Percentiles rank a stretch among this genome's conserved stretches.
Evolutionary conservation across 1,284 basidiomycete genomes (phyloP).

Genomic region (Afroboletus lepidellus): DNA sequence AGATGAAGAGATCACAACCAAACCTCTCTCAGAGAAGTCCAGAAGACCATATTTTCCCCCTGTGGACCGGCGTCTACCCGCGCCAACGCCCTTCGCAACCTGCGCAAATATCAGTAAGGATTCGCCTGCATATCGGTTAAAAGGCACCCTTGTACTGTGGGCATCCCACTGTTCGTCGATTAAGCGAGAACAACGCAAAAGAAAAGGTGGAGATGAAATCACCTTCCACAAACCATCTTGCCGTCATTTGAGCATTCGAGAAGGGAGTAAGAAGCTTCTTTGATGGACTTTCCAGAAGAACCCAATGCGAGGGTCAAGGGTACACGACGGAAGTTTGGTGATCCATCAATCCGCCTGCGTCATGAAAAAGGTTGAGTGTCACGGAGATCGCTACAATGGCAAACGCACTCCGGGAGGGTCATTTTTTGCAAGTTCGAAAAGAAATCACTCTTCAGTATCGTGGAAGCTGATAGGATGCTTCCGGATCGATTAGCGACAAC

Average conservation of each 20-base stretch:
- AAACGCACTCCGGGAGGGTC: conserved; percentile 82
- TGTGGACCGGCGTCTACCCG: conserved; percentile 79
- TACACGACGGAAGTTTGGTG: conserved; percentile 87
- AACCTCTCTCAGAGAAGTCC: conserved; percentile 91
- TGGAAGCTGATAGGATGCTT: conserved; percentile 85
- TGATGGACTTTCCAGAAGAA: conserved; percentile 34
- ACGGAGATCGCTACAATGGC: neutral
- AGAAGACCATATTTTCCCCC: conserved; percentile 73
- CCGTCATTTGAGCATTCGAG: conserved; percentile 41
- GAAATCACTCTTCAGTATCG: conserved; percentile 97
- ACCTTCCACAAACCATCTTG: conserved; percentile 86
- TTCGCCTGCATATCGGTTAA: neutral
- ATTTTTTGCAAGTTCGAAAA: conserved; percentile 95
- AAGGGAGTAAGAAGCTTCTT: conserved; percentile 34
- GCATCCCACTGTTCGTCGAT: conserved; percentile 69
- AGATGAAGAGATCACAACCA: conserved; percentile 3
- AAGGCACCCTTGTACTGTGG: conserved; percentile 77
- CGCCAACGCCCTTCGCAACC: conserved; percentile 78
- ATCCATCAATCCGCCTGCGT: conserved; percentile 82
- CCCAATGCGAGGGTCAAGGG: conserved; percentile 59
- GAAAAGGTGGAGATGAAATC: conserved; percentile 19
- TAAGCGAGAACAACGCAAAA: conserved; percentile 8
- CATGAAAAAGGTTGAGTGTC: conserved; percentile 4
- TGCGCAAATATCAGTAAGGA: conserved; percentile 32
- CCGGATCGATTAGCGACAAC: conserved; percentile 87